A percentile compares a stretch with the other conserved stretches of the same genome.
Conservation (phyloP, 768 basidiomycete species). For the Pluteus cervinus region DNA sequence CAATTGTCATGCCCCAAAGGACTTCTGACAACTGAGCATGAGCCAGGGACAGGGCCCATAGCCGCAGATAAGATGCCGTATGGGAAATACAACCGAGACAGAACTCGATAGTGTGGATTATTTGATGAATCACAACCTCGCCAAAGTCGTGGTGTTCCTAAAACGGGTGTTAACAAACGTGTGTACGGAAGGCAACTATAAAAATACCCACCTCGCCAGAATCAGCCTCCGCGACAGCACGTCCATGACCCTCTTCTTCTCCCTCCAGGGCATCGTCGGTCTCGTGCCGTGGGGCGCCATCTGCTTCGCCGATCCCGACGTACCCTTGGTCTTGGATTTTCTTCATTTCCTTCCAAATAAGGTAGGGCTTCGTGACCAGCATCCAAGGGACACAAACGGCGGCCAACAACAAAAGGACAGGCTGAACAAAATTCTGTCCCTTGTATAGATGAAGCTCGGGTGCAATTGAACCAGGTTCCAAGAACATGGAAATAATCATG, state of each 20-base stretch:
- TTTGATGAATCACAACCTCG: constrained; percentile 93
- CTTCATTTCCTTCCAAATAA: constrained; percentile 86
- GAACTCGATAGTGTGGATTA: constrained; percentile 99
- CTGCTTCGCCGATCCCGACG: constrained; percentile 55
- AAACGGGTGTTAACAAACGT: constrained; percentile 1
- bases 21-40: constrained; percentile 97
- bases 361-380: constrained; percentile 87
- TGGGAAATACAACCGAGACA: constrained; percentile 99
- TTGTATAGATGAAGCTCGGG: constrained; percentile 68
- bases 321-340: constrained; percentile 83
- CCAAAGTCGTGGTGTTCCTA: constrained; percentile 88
- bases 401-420: constrained; percentile 71
- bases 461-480: constrained; percentile 78
- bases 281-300: constrained; percentile 44
- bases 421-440: constrained; percentile 84
- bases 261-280: constrained; percentile 63
- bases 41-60: constrained; percentile 97
- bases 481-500: constrained; percentile 96
- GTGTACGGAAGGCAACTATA: background rate
- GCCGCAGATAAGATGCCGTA: constrained; percentile 86
- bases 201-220: constrained; percentile 66
- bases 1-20: constrained; percentile 85
- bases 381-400: constrained; percentile 92
- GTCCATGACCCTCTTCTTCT: constrained; percentile 78
- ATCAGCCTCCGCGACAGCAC: constrained; percentile 65